A percentile compares a stretch with the other conserved stretches of the same genome.
These are phyloP conservation scores for Chaetothyriales sp. DNA, from an alignment of 2,329 filamentous ascomycete genomes.

Conservation along the genomic window DNA sequence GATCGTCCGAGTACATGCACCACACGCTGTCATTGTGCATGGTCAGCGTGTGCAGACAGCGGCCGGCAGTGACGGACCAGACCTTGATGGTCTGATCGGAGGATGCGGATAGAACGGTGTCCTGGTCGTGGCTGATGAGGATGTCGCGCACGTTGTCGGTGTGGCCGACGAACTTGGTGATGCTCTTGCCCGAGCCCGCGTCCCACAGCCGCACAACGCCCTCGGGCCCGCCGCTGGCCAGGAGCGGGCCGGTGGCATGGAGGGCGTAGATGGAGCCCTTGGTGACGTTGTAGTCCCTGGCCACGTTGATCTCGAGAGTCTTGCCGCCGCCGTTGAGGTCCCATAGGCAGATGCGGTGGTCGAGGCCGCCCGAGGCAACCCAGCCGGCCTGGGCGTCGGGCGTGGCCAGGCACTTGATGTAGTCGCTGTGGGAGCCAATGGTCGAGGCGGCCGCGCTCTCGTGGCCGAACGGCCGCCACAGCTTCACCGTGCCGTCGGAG, in stretches of 20 bases:
- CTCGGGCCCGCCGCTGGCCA: constrained; percentile 88
- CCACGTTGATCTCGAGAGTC: constrained; percentile 71
- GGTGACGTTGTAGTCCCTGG: constrained; percentile 60
- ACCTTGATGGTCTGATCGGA: constrained; percentile 96
- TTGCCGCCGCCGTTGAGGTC: constrained; percentile 80
- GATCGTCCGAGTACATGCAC: constrained; percentile 83
- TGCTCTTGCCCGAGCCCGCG: constrained; percentile 68
- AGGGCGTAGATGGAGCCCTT: constrained; percentile 95
- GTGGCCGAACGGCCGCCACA: constrained; percentile 66
- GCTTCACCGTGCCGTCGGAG: constrained; percentile 83
- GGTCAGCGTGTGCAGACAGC: constrained; percentile 94
- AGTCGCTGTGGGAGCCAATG: constrained; percentile 88
- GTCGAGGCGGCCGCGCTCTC: constrained; percentile 49
- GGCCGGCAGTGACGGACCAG: constrained; percentile 87
- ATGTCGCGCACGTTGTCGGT: constrained; percentile 90
- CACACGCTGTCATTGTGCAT: constrained; percentile 99
- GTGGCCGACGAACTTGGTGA: constrained; percentile 94
- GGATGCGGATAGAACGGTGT: constrained; percentile 85
- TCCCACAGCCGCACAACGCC: constrained; percentile 90
- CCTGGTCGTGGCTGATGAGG: constrained; percentile 73
- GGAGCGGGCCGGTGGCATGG: constrained; percentile 61
- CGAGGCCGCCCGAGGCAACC: constrained; percentile 87
- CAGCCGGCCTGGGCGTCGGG: constrained; percentile 59
- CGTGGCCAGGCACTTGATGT: constrained; percentile 84
- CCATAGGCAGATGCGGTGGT: constrained; percentile 86